Base-by-base conservation (phyloP, 2,329 filamentous ascomycete genomes). In the Penicillium palitans region DNA sequence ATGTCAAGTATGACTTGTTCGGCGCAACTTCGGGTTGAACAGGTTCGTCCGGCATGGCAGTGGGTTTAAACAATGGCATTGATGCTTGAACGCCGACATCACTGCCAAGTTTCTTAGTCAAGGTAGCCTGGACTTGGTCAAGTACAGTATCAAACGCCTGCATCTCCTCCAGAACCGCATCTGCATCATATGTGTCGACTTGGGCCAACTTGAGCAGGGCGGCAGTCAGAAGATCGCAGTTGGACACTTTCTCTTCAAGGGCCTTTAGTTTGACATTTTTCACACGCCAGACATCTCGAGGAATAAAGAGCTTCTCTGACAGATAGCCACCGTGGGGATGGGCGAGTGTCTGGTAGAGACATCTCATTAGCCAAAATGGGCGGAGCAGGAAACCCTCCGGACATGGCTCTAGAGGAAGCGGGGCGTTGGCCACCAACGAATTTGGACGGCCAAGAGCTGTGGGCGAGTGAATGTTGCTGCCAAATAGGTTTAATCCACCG, bases 321-420 rank as follows among this genome's bases (percentile, higher is more conserved):
- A 99, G 72, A 71, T 97, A 99, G 17, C 93, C 95, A 39, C 95
- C 95, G 25, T 91, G 87, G 2, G 93, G 91, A 70, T 99, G 93
- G 19, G 88, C 89, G 45, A 99, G 86, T 0, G 93, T 96, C 73
- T 97, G 91, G 71, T 95, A 96, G 27, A 99, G 82, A 61, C 90
- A 93, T 55, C 95, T 87, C 91, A 99, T 96, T 45, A 99, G 81
- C 95, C 95, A 99, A 75, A 97, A 99, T 2, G 95, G 96, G 21
- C 95, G 87, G n/a, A 98, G 82, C 68, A 97, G 83, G 59, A 89
- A 88, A 41, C 96, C 91, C 37, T 89, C 90, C 1, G 95, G 95
- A 72, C 96, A 99, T 3, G 95, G 90, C 70, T 99, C 95, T 6
- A 99, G 82, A 0, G 91, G 86, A 24, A 88, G 83, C 13, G 93